Base-by-base conservation (phyloP, 768 basidiomycete genomes). In the Leucogyrophana mollusca region DNA sequence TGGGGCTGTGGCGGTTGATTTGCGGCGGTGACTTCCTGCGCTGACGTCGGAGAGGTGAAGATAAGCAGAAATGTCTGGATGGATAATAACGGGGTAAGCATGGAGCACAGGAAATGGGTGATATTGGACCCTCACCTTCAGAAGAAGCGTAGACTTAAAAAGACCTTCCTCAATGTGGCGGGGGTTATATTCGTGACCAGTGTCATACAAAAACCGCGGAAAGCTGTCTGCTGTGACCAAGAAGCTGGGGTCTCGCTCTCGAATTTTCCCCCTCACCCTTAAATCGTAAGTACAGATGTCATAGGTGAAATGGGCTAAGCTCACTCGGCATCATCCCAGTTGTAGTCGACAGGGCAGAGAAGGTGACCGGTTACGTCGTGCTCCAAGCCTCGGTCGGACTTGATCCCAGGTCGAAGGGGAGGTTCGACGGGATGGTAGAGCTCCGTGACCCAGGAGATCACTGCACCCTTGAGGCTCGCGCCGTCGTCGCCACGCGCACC, bases 101-200 rank as follows among this genome's bases (percentile, higher is more conserved):
- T 30, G 10, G 4, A 21, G 9, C 18, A 6, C 20, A 37, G 6
- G 10, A 18, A 47, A n/a, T n/a, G n/a, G n/a, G n/a, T n/a, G n/a
- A n/a, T n/a, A n/a, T n/a, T n/a, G n/a, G n/a, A n/a, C n/a, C n/a
- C 51, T 20, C 37, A 56, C 56, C 43, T 49, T 53, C 13, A 58
- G 16, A 0, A 58, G 47, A 1, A 54, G 11, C 11, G 25, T 20
- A 11, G 48, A 34, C 24, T 45, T 39, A 22, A 57, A 51, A n/a
- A 56, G 50, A 20, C 49, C 42, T 34, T 49, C 39, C 40, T 55
- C 48, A 4, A 42, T 23, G 27, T 55, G 33, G n/a, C 38, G 27
- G 8, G 43, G 38, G 38, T 49, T 43, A 27, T 32, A 45, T 14
- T 42, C 21, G 22, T 36, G 25, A n/a, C n/a, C n/a, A 6, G 36